Conservation (phyloP, 345 rosid genomes). For the Syzygium aromaticum region DNA sequence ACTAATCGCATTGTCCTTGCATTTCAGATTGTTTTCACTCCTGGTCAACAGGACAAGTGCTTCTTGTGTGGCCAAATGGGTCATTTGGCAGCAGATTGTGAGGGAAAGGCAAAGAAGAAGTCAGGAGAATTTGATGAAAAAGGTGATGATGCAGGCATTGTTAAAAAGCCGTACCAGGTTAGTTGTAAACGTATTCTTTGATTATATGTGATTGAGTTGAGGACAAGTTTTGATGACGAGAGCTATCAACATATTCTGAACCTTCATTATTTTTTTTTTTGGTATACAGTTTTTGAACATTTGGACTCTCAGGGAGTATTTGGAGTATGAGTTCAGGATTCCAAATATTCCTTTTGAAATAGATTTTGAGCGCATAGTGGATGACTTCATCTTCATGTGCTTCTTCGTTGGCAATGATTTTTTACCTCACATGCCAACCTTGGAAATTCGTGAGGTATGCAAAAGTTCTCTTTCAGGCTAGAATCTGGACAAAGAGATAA, state of each 20-base stretch:
- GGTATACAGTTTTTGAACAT: constrained; percentile 72
- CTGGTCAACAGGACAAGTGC: constrained; percentile 81
- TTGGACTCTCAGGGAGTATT: constrained; percentile 91
- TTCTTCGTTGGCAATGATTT: constrained; percentile 98
- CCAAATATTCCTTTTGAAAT: constrained; percentile 39
- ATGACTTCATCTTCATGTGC: constrained; percentile 94
- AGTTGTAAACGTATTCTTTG: background rate
- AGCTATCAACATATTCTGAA: background rate
- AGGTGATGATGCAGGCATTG: constrained; percentile 41
- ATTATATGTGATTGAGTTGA: background rate
- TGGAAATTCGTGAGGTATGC: constrained; percentile 97
- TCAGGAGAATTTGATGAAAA: constrained; percentile 95
- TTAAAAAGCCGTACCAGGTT: constrained; percentile 94
- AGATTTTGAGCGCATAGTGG: constrained; percentile 67
- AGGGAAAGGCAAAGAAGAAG: constrained; percentile 81
- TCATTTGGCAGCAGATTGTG: constrained; percentile 78
- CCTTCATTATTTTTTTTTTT: background rate
- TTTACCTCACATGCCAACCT: constrained; percentile 95
- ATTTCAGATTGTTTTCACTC: constrained; percentile 61
- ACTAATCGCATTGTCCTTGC: background rate
- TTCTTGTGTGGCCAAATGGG: constrained; percentile 95
- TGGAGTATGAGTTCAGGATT: constrained; percentile 71
- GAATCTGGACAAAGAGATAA: background rate
- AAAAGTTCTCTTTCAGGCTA: background rate
- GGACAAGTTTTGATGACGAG: background rate